Evolutionary conservation across 306 rosid genomes (phyloP).

Genomic region (Quercus engelmannii): DNA sequence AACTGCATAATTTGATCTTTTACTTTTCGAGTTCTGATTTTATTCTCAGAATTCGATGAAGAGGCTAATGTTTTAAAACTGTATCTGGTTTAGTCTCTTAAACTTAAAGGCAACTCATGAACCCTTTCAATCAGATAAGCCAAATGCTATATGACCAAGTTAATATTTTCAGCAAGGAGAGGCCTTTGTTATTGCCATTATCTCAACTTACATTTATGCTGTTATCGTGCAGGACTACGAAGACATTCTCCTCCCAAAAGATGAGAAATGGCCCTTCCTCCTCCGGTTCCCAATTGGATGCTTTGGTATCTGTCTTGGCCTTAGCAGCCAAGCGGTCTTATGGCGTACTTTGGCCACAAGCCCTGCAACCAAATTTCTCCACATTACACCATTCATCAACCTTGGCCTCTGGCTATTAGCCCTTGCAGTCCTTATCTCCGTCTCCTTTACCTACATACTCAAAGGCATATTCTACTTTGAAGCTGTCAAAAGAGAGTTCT

Average conservation of each 20-base stretch:
- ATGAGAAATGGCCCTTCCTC: conserved; percentile 83
- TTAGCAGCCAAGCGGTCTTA: conserved; percentile 75
- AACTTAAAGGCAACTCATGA: background rate
- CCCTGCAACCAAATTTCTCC: conserved; percentile 66
- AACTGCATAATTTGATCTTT: too few relatives aligned
- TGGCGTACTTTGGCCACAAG: conserved; percentile 81
- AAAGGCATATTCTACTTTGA: conserved; percentile 83
- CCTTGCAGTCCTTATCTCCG: conserved; percentile 35
- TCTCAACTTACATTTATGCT: background rate
- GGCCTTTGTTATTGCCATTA: background rate
- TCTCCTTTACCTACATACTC: conserved; percentile 59
- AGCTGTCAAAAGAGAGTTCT: conserved; percentile 81
- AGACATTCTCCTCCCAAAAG: conserved; percentile 88
- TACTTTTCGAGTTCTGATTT: too few relatives aligned
- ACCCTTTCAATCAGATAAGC: too few relatives aligned
- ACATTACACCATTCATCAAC: conserved; percentile 48
- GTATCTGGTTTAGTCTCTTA: background rate
- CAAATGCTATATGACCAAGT: too few relatives aligned
- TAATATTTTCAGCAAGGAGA: background rate
- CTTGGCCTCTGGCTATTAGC: conserved; percentile 63
- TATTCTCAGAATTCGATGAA: too few relatives aligned
- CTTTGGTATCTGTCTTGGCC: conserved; percentile 84
- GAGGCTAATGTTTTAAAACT: too few relatives aligned
- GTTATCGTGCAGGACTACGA: conserved; percentile 51
- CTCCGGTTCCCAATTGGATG: conserved; percentile 81